Base-by-base conservation (phyloP, 176 grass and related monocot genomes). In the Ampelocalamus luodianensis region DNA sequence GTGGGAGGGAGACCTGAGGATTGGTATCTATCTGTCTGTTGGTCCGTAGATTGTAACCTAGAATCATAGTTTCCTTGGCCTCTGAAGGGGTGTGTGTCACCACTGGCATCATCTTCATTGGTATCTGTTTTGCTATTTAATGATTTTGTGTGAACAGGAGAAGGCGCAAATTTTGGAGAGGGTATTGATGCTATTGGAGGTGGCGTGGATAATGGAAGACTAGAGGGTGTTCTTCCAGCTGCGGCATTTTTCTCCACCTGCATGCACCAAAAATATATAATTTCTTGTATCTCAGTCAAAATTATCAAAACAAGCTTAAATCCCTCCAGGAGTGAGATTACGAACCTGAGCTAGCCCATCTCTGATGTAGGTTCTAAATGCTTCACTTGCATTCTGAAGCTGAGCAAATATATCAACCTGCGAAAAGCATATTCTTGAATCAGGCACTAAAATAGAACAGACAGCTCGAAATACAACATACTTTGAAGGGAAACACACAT, bases 391-490 rank as follows among this genome's bases (percentile, higher is more conserved):
- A 90, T 96, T 99, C 87, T 99, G 93, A 69, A 99, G 96, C 90
- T 99, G 96, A 72, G 96, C 72, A 81, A 99, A 99, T 90, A 99
- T 99, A 84, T 99, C 96, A 78, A 99, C 90, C 96, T 99, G 88
- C 56, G 50, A 14, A 86, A 66, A 85, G 62, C 23, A 49, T 72
- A 40, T 81, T n/a, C 27, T 48, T 60, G 20, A 44, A 75, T 34
- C 14, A 87, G 68, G 44, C 3, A 89, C 5, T 12, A 20, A 24
- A 74, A 68, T 36, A 76, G 51, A 68, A 68, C 1, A 53, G 44
- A 51, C 2, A 61, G 22, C 10, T 61, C 0, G 58, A 26, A 26
- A 61, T 61, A 61, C 5, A 18, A 56, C 8, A 53, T 44, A 67
- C 1, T 55, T 74, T n/a, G 17, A 74, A 74, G 0, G 22, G 5